Percentiles rank a stretch among this genome's conserved stretches.
Evolutionary conservation across 148 eudicot genomes (phyloP).

Genomic region (Fagopyrum esculentum): DNA sequence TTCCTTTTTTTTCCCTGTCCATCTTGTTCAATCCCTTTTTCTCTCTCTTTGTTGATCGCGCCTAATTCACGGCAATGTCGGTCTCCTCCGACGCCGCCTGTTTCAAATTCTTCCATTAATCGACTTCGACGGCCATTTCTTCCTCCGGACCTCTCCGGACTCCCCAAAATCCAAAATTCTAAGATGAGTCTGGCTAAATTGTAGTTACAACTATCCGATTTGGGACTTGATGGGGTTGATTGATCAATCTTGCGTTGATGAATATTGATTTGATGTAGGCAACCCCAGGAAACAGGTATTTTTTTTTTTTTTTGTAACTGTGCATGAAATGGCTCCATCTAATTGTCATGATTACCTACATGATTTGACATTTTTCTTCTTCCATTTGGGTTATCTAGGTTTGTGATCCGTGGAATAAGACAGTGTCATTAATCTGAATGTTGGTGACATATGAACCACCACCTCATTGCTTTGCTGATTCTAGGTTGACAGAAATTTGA

Average conservation of each 20-base stretch:
- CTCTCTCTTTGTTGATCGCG: constrained; percentile 37
- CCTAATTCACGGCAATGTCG: constrained; percentile 49
- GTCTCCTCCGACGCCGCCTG: constrained; percentile 7
- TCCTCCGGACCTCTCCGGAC: not conserved
- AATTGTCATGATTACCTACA: not conserved
- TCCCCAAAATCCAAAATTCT: not conserved
- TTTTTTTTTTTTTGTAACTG: not conserved
- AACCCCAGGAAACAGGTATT: no score
- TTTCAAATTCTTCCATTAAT: constrained; percentile 2
- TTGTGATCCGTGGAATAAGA: not conserved
- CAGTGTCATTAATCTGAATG: not conserved
- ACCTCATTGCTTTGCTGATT: no score
- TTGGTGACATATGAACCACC: not conserved
- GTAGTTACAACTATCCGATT: no score
- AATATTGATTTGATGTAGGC: not conserved
- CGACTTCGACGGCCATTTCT: not conserved
- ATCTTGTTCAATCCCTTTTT: not conserved
- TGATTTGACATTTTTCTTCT: not conserved
- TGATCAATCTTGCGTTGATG: not conserved
- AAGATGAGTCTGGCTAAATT: not conserved
- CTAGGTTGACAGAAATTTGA: no score
- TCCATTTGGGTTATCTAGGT: not conserved
- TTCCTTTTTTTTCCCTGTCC: not conserved
- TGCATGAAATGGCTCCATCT: not conserved
- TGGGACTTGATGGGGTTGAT: not conserved